Evolutionary conservation across 495 filamentous ascomycete species (phyloP).

Genomic region (Aspergillus haitiensis): DNA sequence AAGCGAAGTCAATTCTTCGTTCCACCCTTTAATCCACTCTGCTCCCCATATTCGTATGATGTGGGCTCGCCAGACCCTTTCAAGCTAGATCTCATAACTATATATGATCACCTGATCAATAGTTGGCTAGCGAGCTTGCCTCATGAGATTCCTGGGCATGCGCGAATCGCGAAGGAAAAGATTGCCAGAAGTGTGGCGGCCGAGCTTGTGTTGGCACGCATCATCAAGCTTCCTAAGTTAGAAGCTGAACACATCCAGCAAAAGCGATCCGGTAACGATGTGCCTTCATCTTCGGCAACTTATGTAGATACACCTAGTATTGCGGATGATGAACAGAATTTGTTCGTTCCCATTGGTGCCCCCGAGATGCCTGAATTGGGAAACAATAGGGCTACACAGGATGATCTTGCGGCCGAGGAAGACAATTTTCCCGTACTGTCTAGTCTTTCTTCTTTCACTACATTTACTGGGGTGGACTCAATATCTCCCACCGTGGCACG

Average conservation of each 20-base stretch:
- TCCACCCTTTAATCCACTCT: constrained; percentile 22
- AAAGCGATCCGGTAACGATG: background rate
- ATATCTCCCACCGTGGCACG: constrained; percentile 29
- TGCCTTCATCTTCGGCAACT: background rate
- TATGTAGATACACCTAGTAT: too few species aligned
- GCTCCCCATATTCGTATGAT: constrained; percentile 14
- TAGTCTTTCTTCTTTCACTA: constrained; percentile 36
- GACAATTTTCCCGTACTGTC: constrained; percentile 19
- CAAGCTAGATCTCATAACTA: constrained; percentile 27
- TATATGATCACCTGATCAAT: constrained; percentile 43
- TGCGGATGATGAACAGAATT: background rate
- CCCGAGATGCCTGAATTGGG: background rate
- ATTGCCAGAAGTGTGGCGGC: constrained; percentile 40
- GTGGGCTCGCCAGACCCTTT: constrained; percentile 5
- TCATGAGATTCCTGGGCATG: constrained; percentile 34
- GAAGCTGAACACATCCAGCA: background rate
- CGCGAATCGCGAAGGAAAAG: constrained; percentile 45
- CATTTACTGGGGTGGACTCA: constrained; percentile 28
- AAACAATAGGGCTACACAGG: background rate
- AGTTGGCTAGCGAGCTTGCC: constrained; percentile 43
- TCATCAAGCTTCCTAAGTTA: constrained; percentile 24
- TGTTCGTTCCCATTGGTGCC: background rate
- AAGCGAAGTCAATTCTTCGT: constrained; percentile 21
- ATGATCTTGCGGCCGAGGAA: background rate
- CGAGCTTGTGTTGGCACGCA: constrained; percentile 40